A percentile compares a stretch with the other conserved stretches of the same genome.
Conservation (phyloP, 2,329 filamentous ascomycete species). For the Hirsutella minnesotensis region DNA sequence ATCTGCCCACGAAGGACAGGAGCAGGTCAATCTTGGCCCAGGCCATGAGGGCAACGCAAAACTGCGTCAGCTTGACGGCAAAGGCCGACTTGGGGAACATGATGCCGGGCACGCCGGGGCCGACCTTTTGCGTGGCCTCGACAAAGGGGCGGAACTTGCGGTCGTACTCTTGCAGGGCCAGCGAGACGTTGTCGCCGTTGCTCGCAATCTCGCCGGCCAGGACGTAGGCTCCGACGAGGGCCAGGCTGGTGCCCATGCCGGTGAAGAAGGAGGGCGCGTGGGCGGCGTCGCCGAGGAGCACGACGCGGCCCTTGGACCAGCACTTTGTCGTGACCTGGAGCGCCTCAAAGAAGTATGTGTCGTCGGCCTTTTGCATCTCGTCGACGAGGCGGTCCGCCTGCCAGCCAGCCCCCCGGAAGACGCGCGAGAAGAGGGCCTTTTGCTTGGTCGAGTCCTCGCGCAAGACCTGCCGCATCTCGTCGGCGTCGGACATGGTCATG, state of each 20-base stretch:
- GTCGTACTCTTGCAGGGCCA: conserved; percentile 27
- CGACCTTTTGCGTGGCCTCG: conserved; percentile 22
- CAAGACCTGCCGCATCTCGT: conserved; percentile 12
- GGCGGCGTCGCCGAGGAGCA: conserved; percentile 36
- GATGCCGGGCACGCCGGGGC: conserved; percentile 13
- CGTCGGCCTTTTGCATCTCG: conserved; percentile 21
- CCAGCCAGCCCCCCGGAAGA: conserved; percentile 36
- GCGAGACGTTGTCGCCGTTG: conserved; percentile 10
- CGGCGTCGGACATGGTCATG: conserved; percentile 17
- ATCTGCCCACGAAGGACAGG: background rate
- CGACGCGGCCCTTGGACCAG: conserved; percentile 24
- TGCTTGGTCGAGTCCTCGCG: conserved; percentile 16
- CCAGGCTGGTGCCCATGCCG: conserved; percentile 35
- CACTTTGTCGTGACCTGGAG: conserved; percentile 27
- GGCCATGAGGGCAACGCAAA: background rate
- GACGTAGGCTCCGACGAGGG: conserved; percentile 34
- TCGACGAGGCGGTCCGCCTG: conserved; percentile 21
- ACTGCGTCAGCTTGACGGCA: conserved; percentile 14
- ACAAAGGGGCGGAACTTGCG: conserved; percentile 26
- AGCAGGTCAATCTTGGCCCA: background rate
- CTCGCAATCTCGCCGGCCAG: conserved; percentile 33
- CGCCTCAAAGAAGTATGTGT: conserved; percentile 32
- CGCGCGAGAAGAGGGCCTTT: conserved; percentile 25
- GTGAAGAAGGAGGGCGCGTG: conserved; percentile 32
- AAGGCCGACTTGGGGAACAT: conserved; percentile 15